Evolutionary conservation across 164 flowering plant genomes (phyloP).

Genomic region (Cinnamomum micranthum): DNA sequence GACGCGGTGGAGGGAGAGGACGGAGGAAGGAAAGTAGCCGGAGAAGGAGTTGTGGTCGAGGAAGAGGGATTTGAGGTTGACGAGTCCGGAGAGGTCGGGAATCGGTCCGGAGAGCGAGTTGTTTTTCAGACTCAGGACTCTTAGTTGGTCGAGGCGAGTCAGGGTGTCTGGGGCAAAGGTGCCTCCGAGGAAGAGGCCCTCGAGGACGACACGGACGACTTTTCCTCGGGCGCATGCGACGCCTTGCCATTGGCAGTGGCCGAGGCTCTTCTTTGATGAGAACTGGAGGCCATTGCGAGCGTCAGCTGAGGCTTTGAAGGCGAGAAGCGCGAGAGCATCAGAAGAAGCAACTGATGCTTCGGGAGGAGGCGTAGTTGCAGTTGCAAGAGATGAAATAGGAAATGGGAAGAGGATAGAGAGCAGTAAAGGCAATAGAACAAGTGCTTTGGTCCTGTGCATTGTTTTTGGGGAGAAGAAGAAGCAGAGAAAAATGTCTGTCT

Average conservation of each 20-base stretch:
- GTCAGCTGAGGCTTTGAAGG: constrained; percentile 68
- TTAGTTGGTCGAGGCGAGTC: constrained; percentile 59
- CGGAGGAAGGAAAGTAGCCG: constrained; percentile 71
- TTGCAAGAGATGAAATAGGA: neutral
- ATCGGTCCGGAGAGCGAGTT: constrained; percentile 78
- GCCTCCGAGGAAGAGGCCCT: constrained; percentile 44
- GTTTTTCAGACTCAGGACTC: constrained; percentile 71
- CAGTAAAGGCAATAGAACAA: neutral
- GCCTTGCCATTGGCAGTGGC: constrained; percentile 65
- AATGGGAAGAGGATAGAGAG: neutral
- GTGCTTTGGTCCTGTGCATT: neutral
- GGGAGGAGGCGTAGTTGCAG: neutral
- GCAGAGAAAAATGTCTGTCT: neutral
- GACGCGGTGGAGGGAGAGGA: constrained; percentile 53
- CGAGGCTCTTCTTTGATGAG: constrained; percentile 21
- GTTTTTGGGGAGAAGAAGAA: neutral
- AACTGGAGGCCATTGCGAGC: constrained; percentile 33
- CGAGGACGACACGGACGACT: constrained; percentile 53
- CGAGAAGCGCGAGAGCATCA: constrained; percentile 56
- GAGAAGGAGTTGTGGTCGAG: constrained; percentile 63
- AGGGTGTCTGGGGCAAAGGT: constrained; percentile 46
- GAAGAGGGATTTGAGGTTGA: constrained; percentile 67
- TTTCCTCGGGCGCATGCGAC: constrained; percentile 42
- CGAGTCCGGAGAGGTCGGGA: constrained; percentile 64
- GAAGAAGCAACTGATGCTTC: constrained; percentile 2